Percentiles rank a stretch among this genome's conserved stretches.
Conservation (phyloP, 495 filamentous ascomycete genomes). For the Lasiosphaeria hispida region DNA sequence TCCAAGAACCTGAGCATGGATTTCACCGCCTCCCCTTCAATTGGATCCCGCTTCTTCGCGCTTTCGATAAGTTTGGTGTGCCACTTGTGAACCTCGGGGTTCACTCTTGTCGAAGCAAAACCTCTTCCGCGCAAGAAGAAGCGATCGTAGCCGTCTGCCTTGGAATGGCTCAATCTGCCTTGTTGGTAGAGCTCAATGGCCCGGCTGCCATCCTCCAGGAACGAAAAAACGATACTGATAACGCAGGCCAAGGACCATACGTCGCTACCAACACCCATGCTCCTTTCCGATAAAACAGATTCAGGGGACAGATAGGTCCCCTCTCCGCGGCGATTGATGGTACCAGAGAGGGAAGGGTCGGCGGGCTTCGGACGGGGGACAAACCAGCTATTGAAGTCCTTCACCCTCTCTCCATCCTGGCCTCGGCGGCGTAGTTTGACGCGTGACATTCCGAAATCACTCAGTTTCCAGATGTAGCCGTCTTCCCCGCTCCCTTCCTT, state of each 20-base stretch:
- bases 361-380: conserved; percentile 12
- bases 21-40: conserved; percentile 24
- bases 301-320: conserved; percentile 38
- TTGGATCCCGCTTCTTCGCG: conserved; percentile 18
- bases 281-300: conserved; percentile 20
- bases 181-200: conserved; percentile 31
- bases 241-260: conserved; percentile 41
- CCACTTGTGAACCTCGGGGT: conserved; percentile 28
- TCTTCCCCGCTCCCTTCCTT: conserved; percentile 19
- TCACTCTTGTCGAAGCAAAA: conserved; percentile 16
- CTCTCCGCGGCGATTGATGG: conserved; percentile 22
- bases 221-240: conserved; percentile 35
- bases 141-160: conserved; percentile 26
- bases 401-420: conserved; percentile 15
- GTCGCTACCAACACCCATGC: conserved; percentile 34
- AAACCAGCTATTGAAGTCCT: conserved; percentile 24
- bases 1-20: conserved; percentile 23
- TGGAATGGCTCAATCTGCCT: conserved; percentile 12
- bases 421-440: conserved; percentile 24
- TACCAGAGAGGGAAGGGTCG: conserved; percentile 18
- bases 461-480: conserved; percentile 36
- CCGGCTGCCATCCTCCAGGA: conserved; percentile 29
- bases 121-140: conserved; percentile 28
- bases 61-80: conserved; percentile 27
- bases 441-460: conserved; percentile 41